phyloP scores from a whole-genome alignment of 2,329 filamentous ascomycete species.

The Colletotrichum musicola region DNA sequence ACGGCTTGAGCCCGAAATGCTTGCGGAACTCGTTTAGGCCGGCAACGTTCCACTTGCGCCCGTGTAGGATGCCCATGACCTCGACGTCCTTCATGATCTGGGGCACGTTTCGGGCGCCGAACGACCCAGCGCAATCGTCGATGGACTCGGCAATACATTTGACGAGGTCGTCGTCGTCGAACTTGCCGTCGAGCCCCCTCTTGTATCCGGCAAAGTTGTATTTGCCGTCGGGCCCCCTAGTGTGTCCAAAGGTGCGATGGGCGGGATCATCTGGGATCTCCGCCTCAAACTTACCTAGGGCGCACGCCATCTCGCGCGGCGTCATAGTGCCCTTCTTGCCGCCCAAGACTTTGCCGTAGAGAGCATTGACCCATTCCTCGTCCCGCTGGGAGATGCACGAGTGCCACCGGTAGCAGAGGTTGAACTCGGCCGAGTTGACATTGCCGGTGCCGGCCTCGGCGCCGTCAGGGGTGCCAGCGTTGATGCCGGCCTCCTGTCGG shows the following conservation, averaged over 20 bases:
- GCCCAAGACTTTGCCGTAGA: slow-evolving; percentile 72
- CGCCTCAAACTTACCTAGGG: slow-evolving; percentile 73
- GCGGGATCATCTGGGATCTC: slow-evolving; percentile 74
- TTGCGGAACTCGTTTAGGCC: slow-evolving; percentile 88
- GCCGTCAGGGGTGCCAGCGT: slow-evolving; percentile 64
- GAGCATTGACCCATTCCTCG: slow-evolving; percentile 82
- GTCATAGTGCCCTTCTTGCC: slow-evolving; percentile 64
- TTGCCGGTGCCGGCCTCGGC: slow-evolving; percentile 82
- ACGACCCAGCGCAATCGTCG: slow-evolving; percentile 82
- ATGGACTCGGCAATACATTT: slow-evolving; percentile 76
- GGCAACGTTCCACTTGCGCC: slow-evolving; percentile 81
- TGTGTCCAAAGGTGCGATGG: slow-evolving; percentile 72
- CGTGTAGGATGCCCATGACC: slow-evolving; percentile 83
- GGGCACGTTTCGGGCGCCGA: slow-evolving; percentile 81
- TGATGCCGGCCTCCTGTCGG: slow-evolving; percentile 73
- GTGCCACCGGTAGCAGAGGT: slow-evolving; percentile 90
- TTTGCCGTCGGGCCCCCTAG: no score
- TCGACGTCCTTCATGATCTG: slow-evolving; percentile 80
- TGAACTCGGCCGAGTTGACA: slow-evolving; percentile 89
- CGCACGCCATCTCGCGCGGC: slow-evolving; percentile 71
- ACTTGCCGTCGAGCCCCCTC: slow-evolving; percentile 75
- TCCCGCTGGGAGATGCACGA: slow-evolving; percentile 81
- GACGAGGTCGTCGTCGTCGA: slow-evolving; percentile 82
- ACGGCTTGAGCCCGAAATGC: slow-evolving; percentile 81
- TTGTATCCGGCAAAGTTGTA: slow-evolving; percentile 59